Evolutionary conservation across 2,329 filamentous ascomycete species (phyloP).

Genomic region (Epichloe amarillans): DNA sequence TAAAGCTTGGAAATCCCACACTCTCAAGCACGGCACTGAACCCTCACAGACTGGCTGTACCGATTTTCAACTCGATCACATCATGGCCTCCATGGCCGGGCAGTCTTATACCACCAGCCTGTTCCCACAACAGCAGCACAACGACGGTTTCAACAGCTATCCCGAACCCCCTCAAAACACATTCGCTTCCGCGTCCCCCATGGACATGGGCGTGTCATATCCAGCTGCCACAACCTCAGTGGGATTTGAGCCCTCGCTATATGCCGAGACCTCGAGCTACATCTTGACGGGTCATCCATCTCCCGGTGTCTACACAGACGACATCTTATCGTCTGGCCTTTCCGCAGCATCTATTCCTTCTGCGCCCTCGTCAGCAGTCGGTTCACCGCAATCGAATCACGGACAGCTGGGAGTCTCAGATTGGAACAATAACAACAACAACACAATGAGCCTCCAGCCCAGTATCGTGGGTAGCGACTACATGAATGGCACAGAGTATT

Average conservation of each 20-base stretch:
- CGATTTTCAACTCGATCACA: background rate
- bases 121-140: constrained; percentile 14
- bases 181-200: constrained; percentile 27
- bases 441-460: constrained; percentile 45
- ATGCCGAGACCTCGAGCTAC: constrained; percentile 30
- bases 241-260: constrained; percentile 34
- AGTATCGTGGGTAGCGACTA: constrained; percentile 47
- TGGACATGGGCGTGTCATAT: constrained; percentile 34
- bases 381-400: constrained; percentile 52
- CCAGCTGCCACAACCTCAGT: constrained; percentile 17
- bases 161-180: constrained; percentile 28
- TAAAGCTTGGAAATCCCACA: background rate
- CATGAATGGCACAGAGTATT: constrained; percentile 40
- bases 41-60: background rate
- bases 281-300: constrained; percentile 34
- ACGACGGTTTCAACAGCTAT: constrained; percentile 31
- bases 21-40: background rate
- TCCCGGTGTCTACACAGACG: constrained; percentile 36
- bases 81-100: constrained; percentile 3
- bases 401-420: constrained; percentile 45
- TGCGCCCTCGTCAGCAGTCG: constrained; percentile 52
- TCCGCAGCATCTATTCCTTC: constrained; percentile 50
- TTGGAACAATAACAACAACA: constrained; percentile 28
- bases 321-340: constrained; percentile 41
- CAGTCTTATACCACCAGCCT: background rate